Percentiles rank a stretch among this genome's conserved stretches.
These are phyloP conservation scores for Malus hybrid DNA, from an alignment of 331 rosid species.

Conservation along the genomic window DNA sequence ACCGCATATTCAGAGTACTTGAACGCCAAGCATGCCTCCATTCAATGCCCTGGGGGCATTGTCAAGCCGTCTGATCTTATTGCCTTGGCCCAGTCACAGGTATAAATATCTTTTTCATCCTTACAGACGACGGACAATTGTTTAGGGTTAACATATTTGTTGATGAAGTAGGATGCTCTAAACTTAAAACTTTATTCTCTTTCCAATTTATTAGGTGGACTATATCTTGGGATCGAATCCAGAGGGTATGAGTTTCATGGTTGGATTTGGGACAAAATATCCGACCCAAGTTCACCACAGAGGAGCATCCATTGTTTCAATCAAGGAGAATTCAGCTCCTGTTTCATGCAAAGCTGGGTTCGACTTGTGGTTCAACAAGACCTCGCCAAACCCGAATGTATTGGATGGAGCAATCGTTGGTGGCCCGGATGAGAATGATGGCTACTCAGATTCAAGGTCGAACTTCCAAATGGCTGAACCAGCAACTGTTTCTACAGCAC, in stretches of 20 bases:
- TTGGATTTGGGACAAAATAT: constrained; percentile 47
- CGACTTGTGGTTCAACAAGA: constrained; percentile 25
- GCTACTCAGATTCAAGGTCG: constrained; percentile 25
- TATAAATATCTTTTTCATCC: not conserved
- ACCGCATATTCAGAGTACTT: constrained; percentile 42
- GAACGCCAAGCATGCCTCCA: constrained; percentile 2
- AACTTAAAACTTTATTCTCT: not conserved
- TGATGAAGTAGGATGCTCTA: not conserved
- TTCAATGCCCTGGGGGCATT: constrained; percentile 20
- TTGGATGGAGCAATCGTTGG: constrained; percentile 50
- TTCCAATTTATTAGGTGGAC: constrained; percentile 33
- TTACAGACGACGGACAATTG: too few species aligned
- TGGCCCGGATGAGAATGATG: constrained; percentile 35
- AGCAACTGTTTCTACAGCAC: constrained; percentile 33
- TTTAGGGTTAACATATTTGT: too few species aligned
- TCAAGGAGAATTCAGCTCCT: constrained; percentile 13
- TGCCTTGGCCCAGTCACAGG: constrained; percentile 25
- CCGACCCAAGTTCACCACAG: constrained; percentile 56
- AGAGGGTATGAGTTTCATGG: constrained; percentile 50
- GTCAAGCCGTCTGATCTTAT: constrained; percentile 17
- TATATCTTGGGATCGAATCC: constrained; percentile 64
- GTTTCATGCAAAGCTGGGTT: constrained; percentile 46
- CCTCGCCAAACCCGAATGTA: constrained; percentile 50
- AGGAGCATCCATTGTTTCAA: constrained; percentile 57
- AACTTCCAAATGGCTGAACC: constrained; percentile 43